phyloP scores from a whole-genome alignment of 768 basidiomycete genomes.

The Lepiota brunneoincarnata region DNA sequence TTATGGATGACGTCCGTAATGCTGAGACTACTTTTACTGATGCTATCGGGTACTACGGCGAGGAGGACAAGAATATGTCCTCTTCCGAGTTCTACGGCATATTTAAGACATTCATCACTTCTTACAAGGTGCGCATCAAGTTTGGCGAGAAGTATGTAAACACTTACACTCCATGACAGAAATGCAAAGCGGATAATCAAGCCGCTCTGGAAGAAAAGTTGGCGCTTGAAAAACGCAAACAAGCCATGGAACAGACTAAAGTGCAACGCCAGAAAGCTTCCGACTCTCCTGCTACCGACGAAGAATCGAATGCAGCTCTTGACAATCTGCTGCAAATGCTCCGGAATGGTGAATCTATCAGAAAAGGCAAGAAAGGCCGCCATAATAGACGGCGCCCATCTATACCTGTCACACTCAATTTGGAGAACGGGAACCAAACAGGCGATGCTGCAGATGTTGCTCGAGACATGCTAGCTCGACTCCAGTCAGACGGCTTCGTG shows the following conservation, averaged over 20 bases:
- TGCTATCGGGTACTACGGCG: conserved; percentile 88
- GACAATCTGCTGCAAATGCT: conserved; percentile 73
- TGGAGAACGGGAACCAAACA: conserved; percentile 29
- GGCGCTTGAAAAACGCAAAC: conserved; percentile 67
- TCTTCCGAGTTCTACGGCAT: conserved; percentile 94
- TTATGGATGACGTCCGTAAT: conserved; percentile 82
- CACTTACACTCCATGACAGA: conserved; percentile 42
- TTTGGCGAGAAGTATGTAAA: background rate
- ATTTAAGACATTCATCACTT: conserved; percentile 96
- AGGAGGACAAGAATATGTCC: conserved; percentile 83
- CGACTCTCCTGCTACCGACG: conserved; percentile 36
- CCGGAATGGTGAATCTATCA: conserved; percentile 64
- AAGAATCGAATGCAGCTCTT: conserved; percentile 57
- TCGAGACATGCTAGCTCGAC: conserved; percentile 69
- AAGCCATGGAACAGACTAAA: conserved; percentile 61
- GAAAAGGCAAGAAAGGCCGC: conserved; percentile 53
- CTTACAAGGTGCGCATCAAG: conserved; percentile 65
- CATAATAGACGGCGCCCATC: conserved; percentile 25
- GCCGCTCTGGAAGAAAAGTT: conserved; percentile 67
- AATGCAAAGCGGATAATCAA: conserved; percentile 84
- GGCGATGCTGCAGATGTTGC: conserved; percentile 60
- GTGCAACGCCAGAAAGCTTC: conserved; percentile 49
- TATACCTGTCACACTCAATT: conserved; percentile 30
- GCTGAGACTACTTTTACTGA: conserved; percentile 84
- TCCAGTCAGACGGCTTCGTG: conserved; percentile 70